These are phyloP conservation scores for Nepenthes mirabilis DNA, from an alignment of 148 eudicot species.

Conservation along the genomic window DNA sequence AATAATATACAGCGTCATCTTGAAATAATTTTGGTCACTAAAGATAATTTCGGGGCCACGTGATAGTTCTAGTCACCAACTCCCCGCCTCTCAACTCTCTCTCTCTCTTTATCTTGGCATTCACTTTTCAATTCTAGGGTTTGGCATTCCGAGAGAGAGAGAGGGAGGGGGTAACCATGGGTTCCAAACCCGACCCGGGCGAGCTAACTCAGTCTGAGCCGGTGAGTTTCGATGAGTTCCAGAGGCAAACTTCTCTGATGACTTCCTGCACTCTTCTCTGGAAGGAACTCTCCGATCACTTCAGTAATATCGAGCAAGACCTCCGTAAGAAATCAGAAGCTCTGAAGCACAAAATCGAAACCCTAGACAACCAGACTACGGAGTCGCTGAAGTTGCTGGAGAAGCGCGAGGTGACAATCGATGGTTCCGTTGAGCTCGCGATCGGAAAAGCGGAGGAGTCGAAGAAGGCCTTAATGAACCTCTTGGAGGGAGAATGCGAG, in stretches of 20 bases:
- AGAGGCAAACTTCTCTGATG: conserved; percentile 82
- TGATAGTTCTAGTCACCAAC: neutral
- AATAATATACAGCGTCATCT: too few species aligned
- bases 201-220: conserved; percentile 27
- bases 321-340: conserved; percentile 53
- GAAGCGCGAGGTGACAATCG: conserved; percentile 56
- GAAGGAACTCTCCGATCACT: conserved; percentile 97
- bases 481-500: conserved; percentile 1
- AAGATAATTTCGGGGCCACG: neutral
- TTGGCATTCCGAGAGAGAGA: neutral
- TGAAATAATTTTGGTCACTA: too few species aligned
- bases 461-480: conserved; percentile 20
- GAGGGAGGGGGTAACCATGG: conserved; percentile 27
- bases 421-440: conserved; percentile 40
- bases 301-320: conserved; percentile 56
- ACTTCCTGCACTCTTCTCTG: conserved; percentile 90
- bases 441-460: conserved; percentile 37
- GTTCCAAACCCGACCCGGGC: conserved; percentile 72
- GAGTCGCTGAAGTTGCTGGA: conserved; percentile 37
- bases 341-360: conserved; percentile 37
- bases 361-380: conserved; percentile 52
- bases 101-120: neutral
- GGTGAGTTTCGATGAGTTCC: conserved; percentile 71
- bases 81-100: conserved; percentile 1
- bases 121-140: conserved; percentile 1